Base-by-base conservation (phyloP, 345 rosid species). In the Eutrema japonicum region DNA sequence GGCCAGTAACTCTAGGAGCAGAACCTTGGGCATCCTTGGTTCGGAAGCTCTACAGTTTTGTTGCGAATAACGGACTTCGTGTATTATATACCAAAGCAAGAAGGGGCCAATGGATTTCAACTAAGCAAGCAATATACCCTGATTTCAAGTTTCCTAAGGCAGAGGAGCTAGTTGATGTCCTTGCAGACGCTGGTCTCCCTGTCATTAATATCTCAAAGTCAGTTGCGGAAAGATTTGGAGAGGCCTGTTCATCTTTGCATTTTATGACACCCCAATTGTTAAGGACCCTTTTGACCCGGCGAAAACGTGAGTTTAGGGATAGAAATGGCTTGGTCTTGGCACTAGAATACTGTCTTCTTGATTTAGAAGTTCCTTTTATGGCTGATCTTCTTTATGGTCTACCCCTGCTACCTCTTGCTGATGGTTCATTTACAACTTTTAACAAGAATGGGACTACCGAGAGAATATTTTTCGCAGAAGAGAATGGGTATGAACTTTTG, bases 1-100 rank as follows among this genome's bases (percentile, higher is more conserved):
- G 98, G 98, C 98, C 98, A 64, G 85, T 85, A 54, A 66, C 78
- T 37, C 71, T 72, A 52, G 86, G 83, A 59, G 70, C 85, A 70
- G 97, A 90, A 82, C 98, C 98, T 38, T 93, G 98, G 98, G 87
- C 96, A 78, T 90, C 97, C 49, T 72, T 93, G 81, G 89, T 87
- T 70, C 86, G 83, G 35, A 84, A 87, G 55, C 80, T 93, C 26
- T 93, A 90, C 71, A 55, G 71, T 65, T 91, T 83, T 77, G 81
- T 89, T 81, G 89, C 90, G 41, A 86, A 84, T 62, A 80, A 79
- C 26, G 84, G 91, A 77, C 89, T 90, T 77, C 88, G 89, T 75
- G 87, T 89, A 56, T 72, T 93, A 68, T 80, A 87, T 73, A 90
- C 97, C 11, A 90, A 86, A 80, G 98, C 97, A 75, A 87, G 96